A percentile compares a stretch with the other conserved stretches of the same genome.
Conservation (phyloP, 2,329 filamentous ascomycete genomes). For the Epichloe elymi region DNA sequence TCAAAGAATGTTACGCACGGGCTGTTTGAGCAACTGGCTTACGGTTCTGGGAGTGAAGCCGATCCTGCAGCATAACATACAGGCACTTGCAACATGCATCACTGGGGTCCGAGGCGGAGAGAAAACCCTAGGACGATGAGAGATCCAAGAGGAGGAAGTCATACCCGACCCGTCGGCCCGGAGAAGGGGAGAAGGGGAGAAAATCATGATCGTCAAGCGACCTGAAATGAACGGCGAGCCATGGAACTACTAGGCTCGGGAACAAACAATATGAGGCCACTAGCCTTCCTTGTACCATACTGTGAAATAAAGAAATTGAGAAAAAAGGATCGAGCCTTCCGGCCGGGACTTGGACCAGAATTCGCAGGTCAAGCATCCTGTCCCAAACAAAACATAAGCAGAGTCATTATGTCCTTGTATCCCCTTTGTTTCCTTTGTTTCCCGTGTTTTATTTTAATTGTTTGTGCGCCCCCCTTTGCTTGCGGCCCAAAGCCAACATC, state of each 20-base stretch:
- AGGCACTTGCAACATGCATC: not conserved
- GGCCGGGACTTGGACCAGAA: not conserved
- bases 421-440: not conserved
- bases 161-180: not conserved
- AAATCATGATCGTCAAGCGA: not conserved
- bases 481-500: too few relatives aligned
- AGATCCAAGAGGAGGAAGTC: not conserved
- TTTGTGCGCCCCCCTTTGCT: not conserved
- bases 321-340: not conserved
- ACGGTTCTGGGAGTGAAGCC: not conserved
- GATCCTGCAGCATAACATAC: constrained; percentile 2
- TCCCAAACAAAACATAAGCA: not conserved
- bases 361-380: not conserved
- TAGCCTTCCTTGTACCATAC: constrained; percentile 3
- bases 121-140: not conserved
- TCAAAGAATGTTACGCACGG: constrained; percentile 39
- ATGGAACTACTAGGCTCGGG: not conserved
- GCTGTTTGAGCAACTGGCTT: constrained; percentile 19
- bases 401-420: not conserved
- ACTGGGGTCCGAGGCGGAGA: not conserved
- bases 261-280: not conserved
- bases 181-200: not conserved
- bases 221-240: constrained; percentile 1
- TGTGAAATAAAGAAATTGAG: not conserved
- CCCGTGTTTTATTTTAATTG: not conserved